Percentiles rank a stretch among this genome's conserved stretches.
phyloP scores from a whole-genome alignment of 306 rosid genomes.

The Begonia loranthoides region DNA sequence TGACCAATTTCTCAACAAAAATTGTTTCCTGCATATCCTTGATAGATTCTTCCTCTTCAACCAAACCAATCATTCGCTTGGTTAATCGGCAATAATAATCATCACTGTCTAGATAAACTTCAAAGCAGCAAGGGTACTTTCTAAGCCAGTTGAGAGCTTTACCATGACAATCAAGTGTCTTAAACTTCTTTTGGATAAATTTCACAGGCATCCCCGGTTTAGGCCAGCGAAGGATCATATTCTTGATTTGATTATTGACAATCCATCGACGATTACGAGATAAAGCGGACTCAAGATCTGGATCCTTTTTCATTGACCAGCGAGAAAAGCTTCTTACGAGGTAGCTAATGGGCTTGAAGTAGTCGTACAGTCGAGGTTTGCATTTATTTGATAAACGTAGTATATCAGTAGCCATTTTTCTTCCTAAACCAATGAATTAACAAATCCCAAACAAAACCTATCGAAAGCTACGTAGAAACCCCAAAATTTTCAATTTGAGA shows the following conservation, averaged over 20 bases:
- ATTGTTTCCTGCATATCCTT: conserved; percentile 44
- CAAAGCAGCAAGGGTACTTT: conserved; percentile 74
- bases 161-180: conserved; percentile 79
- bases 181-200: conserved; percentile 68
- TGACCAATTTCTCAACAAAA: conserved; percentile 35
- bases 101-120: conserved; percentile 26
- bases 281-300: conserved; percentile 60
- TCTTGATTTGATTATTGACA: conserved; percentile 74
- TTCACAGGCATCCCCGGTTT: conserved; percentile 37
- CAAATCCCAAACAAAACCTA: no score
- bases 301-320: conserved; percentile 89
- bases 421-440: no score
- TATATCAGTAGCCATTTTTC: neutral
- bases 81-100: conserved; percentile 39
- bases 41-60: conserved; percentile 52
- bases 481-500: no score
- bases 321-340: conserved; percentile 31
- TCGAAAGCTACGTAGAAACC: no score
- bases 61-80: conserved; percentile 55
- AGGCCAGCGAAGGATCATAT: conserved; percentile 62
- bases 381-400: conserved; percentile 1
- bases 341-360: conserved; percentile 3
- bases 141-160: conserved; percentile 73
- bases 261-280: conserved; percentile 77
- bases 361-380: neutral